phyloP scores from a whole-genome alignment of 495 filamentous ascomycete genomes.

The Annulohypoxylon moriforme region DNA sequence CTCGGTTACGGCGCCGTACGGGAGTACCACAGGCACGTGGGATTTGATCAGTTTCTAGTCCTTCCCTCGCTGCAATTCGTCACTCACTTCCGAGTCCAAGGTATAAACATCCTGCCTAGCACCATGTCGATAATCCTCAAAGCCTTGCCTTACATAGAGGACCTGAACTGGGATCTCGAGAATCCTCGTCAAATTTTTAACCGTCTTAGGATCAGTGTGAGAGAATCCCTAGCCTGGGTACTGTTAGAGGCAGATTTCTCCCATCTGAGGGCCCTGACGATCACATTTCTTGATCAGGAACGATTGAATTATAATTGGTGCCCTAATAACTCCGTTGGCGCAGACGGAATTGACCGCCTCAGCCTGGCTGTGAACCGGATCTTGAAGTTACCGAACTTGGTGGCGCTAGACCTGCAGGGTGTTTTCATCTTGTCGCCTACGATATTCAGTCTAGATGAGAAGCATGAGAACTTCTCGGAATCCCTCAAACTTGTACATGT shows the following conservation, averaged over 20 bases:
- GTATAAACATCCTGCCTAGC: not conserved
- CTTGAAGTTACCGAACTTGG: conserved; percentile 8
- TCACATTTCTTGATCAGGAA: not conserved
- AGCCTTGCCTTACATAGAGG: conserved; percentile 5
- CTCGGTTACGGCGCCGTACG: not conserved
- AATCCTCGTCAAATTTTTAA: not conserved
- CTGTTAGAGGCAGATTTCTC: conserved; percentile 3
- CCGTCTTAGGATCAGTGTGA: not conserved
- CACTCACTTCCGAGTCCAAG: not conserved
- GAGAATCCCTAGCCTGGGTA: conserved; percentile 3
- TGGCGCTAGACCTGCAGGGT: not conserved
- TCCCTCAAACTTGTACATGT: conserved; percentile 4
- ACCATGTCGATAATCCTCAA: not conserved
- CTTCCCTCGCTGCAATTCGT: conserved; percentile 11
- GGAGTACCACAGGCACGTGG: not conserved
- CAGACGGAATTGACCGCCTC: conserved; percentile 6
- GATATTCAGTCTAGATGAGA: conserved; percentile 8
- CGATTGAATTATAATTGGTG: conserved; percentile 10
- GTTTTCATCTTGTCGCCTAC: not conserved
- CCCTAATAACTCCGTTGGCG: conserved; percentile 12
- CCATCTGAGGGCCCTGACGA: not conserved
- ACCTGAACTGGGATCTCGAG: not conserved
- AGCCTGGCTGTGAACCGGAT: conserved; percentile 18
- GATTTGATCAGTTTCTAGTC: not conserved
- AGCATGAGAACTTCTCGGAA: not conserved